Evolutionary conservation across 495 filamentous ascomycete species (phyloP), one percentile per base, ranked within the genome.

Genomic region (Penicillium lividum): DNA sequence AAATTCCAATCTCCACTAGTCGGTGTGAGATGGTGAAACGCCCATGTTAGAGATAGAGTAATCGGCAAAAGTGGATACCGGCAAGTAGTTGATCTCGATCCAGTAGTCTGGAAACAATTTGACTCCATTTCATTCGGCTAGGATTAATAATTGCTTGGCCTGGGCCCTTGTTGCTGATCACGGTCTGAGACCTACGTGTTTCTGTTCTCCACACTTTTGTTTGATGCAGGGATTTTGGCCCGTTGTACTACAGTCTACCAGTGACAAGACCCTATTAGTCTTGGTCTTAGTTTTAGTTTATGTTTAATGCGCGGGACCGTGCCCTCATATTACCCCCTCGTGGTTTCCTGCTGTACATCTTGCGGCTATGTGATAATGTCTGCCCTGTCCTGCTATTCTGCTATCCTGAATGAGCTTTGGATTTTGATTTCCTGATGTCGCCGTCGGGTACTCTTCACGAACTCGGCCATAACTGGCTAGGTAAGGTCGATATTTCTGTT

Each of bases 391-490:
- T 11, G 9, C 31, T 33, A 33, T 6, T 10, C 22, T 22, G 22
- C 22, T 22, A 33, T 33, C 3, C 3, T 3, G 31, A 42, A 15
- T 51, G 30, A 51, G 33, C 44, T 49, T 29, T 34, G 40, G 18
- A 47, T 31, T n/a, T 49, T 31, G 11, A 29, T 45, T 29, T 50
- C 53, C 4, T 42, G 31, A 68, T 69, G 66, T 34, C 66, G 40
- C 36, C 56, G 0, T 25, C 36, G 1, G 64, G 57, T 36, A 58
- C 57, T 7, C 55, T 68, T 27, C 57, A 63, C 46, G 33, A 57
- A 28, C 62, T 69, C 8, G 51, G 62, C 48, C 67, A 66, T 47
- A 69, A 69, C 52, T 57, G 57, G 64, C 60, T 63, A 46, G 67
- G 67, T 7, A 62, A 65, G 58, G 56, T 54, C 1, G 62, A 65